These are phyloP conservation scores for Pyrenula aspistea DNA, from an alignment of 495 filamentous ascomycete species.

Conservation along the genomic window DNA sequence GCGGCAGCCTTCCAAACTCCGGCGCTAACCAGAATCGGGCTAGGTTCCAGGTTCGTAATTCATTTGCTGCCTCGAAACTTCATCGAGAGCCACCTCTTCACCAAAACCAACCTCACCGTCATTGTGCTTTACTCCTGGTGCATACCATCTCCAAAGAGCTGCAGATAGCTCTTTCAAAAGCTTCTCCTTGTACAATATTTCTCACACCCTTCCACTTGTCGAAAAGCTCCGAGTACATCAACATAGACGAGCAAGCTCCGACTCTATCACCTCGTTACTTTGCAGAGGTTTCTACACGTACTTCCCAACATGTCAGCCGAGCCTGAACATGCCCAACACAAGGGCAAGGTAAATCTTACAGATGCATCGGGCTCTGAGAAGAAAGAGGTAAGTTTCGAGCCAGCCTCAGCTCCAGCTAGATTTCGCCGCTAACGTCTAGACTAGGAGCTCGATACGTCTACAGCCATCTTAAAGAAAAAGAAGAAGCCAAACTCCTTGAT, in stretches of 20 bases:
- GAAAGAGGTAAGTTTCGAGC: slow-evolving; percentile 54
- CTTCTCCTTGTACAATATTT: background rate
- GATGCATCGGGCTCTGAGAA: slow-evolving; percentile 81
- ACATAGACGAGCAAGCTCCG: no score
- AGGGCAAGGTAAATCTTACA: slow-evolving; percentile 89
- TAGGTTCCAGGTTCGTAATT: background rate
- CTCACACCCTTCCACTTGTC: no score
- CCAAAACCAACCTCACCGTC: background rate
- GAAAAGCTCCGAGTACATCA: no score
- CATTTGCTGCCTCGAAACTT: slow-evolving; percentile 1
- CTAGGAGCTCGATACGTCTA: slow-evolving; percentile 84
- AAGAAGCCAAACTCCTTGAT: slow-evolving; percentile 99
- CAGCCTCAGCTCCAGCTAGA: slow-evolving; percentile 1
- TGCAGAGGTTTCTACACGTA: background rate
- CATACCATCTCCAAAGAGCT: no score
- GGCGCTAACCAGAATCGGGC: background rate
- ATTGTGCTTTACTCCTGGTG: no score
- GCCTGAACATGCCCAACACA: slow-evolving; percentile 56
- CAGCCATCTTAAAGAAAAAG: slow-evolving; percentile 98
- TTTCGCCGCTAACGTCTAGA: slow-evolving; percentile 16
- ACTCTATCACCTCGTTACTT: no score
- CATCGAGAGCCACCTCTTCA: slow-evolving; percentile 1
- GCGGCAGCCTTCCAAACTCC: background rate
- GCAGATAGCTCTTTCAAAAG: no score
- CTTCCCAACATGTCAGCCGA: slow-evolving; percentile 49